phyloP scores from a whole-genome alignment of 805 yeast genomes.

The Metschnikowia arizonensis region DNA sequence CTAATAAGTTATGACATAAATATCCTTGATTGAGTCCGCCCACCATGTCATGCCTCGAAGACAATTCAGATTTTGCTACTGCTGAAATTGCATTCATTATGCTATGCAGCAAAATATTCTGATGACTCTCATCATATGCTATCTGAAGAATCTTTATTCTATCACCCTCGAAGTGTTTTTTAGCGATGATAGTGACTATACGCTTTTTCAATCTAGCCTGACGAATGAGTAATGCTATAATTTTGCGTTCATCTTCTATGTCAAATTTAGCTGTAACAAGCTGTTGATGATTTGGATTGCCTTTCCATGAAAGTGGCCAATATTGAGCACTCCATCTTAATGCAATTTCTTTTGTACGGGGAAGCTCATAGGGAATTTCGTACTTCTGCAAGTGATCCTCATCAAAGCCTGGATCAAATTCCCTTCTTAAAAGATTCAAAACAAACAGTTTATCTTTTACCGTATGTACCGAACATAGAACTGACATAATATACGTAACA shows the following conservation, averaged over 20 bases:
- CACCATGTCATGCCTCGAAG: slow-evolving; percentile 27
- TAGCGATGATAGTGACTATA: slow-evolving; percentile 59
- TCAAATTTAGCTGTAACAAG: slow-evolving; percentile 54
- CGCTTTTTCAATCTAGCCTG: slow-evolving; percentile 10
- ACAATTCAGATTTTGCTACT: slow-evolving; percentile 55
- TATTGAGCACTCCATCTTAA: slow-evolving; percentile 57
- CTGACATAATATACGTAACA: slow-evolving; percentile 28
- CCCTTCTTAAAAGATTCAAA: slow-evolving; percentile 18
- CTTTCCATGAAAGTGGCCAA: slow-evolving; percentile 96
- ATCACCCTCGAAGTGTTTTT: slow-evolving; percentile 40
- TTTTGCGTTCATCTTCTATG: slow-evolving; percentile 36
- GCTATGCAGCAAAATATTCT: slow-evolving; percentile 65
- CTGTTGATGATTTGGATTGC: slow-evolving; percentile 75
- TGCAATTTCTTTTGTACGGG: slow-evolving; percentile 66
- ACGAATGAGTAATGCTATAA: slow-evolving; percentile 18
- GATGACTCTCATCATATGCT: slow-evolving; percentile 35
- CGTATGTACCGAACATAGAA: slow-evolving; percentile 44
- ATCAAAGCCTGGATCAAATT: slow-evolving; percentile 10
- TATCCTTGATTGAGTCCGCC: slow-evolving; percentile 37
- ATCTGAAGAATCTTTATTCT: slow-evolving; percentile 31
- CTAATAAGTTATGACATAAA: slow-evolving; percentile 70
- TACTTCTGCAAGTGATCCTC: slow-evolving; percentile 9
- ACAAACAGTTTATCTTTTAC: slow-evolving; percentile 23
- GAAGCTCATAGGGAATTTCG: slow-evolving; percentile 59
- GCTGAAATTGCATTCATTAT: slow-evolving; percentile 64